Conservation (phyloP, 345 rosid species). For the Boechera retrofracta region DNA sequence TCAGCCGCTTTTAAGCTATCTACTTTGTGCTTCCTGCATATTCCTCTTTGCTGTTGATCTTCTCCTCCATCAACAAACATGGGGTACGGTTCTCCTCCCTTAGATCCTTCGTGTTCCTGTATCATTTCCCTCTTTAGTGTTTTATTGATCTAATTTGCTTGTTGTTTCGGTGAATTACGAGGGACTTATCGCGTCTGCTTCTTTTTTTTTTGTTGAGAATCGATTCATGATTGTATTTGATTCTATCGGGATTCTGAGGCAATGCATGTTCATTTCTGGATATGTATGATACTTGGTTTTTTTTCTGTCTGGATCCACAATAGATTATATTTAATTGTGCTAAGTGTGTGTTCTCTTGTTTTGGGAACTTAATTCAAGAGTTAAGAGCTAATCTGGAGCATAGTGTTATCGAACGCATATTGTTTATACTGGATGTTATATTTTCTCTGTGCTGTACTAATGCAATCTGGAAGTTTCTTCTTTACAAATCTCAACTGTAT, state of each 20-base stretch:
- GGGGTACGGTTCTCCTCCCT: slow-evolving; percentile 35
- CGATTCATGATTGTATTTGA: neutral
- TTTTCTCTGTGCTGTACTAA: neutral
- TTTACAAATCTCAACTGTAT: neutral
- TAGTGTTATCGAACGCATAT: neutral
- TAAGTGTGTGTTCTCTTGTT: neutral
- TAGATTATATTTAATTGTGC: neutral
- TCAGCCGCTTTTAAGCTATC: slow-evolving; percentile 32
- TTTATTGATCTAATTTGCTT: neutral
- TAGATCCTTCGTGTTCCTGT: slow-evolving; percentile 10
- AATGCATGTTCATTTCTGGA: neutral
- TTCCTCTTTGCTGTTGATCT: slow-evolving; percentile 17
- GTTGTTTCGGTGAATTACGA: neutral
- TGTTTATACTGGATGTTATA: neutral
- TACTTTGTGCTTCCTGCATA: slow-evolving; percentile 1
- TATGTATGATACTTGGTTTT: neutral
- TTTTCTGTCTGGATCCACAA: neutral
- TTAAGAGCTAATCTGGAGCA: neutral
- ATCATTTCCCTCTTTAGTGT: neutral
- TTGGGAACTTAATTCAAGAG: neutral
- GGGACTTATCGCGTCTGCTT: neutral
- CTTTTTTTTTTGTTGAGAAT: neutral
- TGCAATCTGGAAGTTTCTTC: neutral
- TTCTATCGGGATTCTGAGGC: neutral
- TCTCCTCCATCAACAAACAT: slow-evolving; percentile 40